These are phyloP conservation scores for Ensete ventricosum DNA, from an alignment of 176 grass and related monocot species.

Conservation along the genomic window DNA sequence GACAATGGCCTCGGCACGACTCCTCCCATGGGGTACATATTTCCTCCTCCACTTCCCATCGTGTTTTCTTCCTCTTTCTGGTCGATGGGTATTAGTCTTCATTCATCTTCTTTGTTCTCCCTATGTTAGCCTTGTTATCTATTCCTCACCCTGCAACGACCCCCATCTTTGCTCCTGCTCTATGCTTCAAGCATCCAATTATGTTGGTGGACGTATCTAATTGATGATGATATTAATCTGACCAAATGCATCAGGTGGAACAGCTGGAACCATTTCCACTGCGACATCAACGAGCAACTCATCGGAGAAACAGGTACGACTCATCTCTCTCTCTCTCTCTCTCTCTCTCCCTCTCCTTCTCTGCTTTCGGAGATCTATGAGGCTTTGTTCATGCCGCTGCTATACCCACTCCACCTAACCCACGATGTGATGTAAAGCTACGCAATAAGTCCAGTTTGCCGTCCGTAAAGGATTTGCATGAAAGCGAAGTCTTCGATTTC, in stretches of 20 bases:
- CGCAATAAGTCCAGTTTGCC: too few species aligned
- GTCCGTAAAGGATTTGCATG: not conserved
- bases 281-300: slow-evolving; percentile 51
- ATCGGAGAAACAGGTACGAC: slow-evolving; percentile 61
- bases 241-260: slow-evolving; percentile 55
- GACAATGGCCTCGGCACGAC: slow-evolving; percentile 67
- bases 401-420: not conserved
- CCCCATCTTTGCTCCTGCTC: too few species aligned
- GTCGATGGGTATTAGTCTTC: too few species aligned
- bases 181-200: too few species aligned
- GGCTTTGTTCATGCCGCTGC: not conserved
- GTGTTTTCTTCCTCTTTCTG: too few species aligned
- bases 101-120: too few species aligned
- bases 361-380: not conserved
- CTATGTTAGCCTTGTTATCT: too few species aligned
- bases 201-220: not conserved
- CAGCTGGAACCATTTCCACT: slow-evolving; percentile 88
- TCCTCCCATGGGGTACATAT: slow-evolving; percentile 85
- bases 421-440: slow-evolving; percentile 1
- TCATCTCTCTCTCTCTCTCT: too few species aligned
- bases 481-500: slow-evolving; percentile 30
- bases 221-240: not conserved
- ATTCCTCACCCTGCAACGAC: too few species aligned
- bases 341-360: too few species aligned
- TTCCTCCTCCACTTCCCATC: not conserved